Conservation (phyloP, 768 basidiomycete species). For the Leccinum fibrillosum region DNA sequence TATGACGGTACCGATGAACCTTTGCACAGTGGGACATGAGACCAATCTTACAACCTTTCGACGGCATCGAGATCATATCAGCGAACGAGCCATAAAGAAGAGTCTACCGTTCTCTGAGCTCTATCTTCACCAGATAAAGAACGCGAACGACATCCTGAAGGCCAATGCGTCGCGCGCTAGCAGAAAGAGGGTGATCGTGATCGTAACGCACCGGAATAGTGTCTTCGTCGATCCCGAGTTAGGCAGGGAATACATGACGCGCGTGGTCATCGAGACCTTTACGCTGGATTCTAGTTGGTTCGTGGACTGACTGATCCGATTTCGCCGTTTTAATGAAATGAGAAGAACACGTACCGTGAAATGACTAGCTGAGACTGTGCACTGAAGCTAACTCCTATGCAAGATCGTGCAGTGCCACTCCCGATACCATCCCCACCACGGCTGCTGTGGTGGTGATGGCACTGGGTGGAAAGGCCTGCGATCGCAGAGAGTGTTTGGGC, state of each 20-base stretch:
- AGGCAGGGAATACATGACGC: background rate
- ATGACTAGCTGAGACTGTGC: no score
- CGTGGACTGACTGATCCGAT: background rate
- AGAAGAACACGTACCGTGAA: background rate
- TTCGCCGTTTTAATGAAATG: background rate
- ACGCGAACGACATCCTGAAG: background rate
- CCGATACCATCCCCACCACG: background rate
- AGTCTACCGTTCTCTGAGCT: background rate
- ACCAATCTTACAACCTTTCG: background rate
- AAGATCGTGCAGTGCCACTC: background rate
- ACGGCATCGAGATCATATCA: background rate
- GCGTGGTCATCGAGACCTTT: background rate
- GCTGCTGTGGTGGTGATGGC: background rate
- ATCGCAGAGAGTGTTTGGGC: background rate
- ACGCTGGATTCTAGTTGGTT: background rate
- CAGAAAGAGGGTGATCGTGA: slow-evolving; percentile 3
- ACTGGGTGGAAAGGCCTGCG: background rate
- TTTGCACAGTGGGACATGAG: no score
- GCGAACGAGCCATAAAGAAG: background rate
- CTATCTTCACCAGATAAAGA: background rate
- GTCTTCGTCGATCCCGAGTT: background rate
- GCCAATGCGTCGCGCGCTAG: slow-evolving; percentile 1
- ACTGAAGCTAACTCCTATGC: background rate
- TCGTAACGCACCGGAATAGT: background rate
- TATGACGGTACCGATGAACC: background rate